Evolutionary conservation across 371 early-diverging fungal species (phyloP), one percentile per base, ranked within the genome.

Genomic region (Mortierella sp.): DNA sequence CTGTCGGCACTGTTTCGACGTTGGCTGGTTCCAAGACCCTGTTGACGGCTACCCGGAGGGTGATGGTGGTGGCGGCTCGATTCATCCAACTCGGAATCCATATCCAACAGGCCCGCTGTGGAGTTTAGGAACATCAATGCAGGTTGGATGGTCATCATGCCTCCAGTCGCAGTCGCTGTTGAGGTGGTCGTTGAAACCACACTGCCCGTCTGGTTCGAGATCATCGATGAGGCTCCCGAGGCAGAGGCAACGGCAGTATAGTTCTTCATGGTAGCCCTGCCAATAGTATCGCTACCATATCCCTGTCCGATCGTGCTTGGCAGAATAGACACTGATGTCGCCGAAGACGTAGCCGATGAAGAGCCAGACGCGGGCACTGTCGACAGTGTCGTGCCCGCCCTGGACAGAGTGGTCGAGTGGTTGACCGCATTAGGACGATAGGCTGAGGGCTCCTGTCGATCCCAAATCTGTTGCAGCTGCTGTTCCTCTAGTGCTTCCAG

Each of bases 401-500:
- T 34, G 7, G 34, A 16, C 16, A 58, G 34, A 16, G 34, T 26
- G 29, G 0, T 40, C 3, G 65, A 14, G 45, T 26, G 39, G 26
- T 52, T 31, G 40, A 39, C 31, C n/a, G 40, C 22, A 29, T 61
- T 37, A 37, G 24, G 24, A 22, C 63, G 48, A 43, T 80, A 77
- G 1, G 72, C 69, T 9, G 75, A 75, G 24, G 78, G 63, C 22
- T 72, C 70, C 43, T 82, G 83, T 13, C 52, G 72, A 24, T 55
- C 61, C 48, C 53, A 78, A 61, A 69, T 66, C n/a, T 71, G 78
- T 48, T 71, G 75, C 24, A 78, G 48, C 40, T 77, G 78, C 34
- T 74, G 75, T 14, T 74, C 75, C 41, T 78, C 83, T 61, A 74
- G 50, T 2, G 75, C 68, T 22, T 72, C 83, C 48, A 77, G 44